A percentile compares a stretch with the other conserved stretches of the same genome.
Evolutionary conservation across 2,329 filamentous ascomycete species (phyloP).

Genomic region (Cordyceps tenuipes): DNA sequence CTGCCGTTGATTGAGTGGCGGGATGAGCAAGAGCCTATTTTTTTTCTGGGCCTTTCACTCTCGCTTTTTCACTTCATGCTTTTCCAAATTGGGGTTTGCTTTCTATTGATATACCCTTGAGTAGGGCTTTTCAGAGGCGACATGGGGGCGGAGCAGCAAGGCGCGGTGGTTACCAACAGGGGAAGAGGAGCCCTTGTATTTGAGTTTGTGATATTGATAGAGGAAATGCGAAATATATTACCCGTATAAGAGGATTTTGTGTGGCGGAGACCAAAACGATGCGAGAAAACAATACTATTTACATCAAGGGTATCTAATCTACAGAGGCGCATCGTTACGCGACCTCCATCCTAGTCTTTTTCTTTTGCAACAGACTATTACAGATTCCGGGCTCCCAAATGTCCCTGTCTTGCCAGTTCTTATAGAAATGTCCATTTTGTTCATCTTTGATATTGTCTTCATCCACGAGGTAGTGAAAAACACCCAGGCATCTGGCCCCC

Average conservation of each 20-base stretch:
- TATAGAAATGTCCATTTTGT: neutral
- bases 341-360: neutral
- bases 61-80: neutral
- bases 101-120: constrained; percentile 1
- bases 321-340: constrained; percentile 18
- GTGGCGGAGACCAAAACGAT: neutral
- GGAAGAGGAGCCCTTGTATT: neutral
- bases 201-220: neutral
- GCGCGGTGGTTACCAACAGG: neutral
- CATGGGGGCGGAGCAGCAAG: neutral
- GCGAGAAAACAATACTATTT: constrained; percentile 1
- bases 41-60: neutral
- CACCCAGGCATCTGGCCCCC: neutral
- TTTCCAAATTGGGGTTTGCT: neutral
- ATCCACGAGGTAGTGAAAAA: neutral
- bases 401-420: constrained; percentile 11
- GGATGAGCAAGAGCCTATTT: neutral
- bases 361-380: neutral
- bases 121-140: neutral
- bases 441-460: neutral
- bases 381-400: neutral
- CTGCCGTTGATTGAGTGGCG: neutral
- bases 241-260: neutral
- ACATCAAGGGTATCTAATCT: constrained; percentile 35
- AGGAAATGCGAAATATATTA: neutral